Evolutionary conservation across 163 green algal species (phyloP), one percentile per base, ranked within the genome.

Genomic region (Prototheca wickerhamii): DNA sequence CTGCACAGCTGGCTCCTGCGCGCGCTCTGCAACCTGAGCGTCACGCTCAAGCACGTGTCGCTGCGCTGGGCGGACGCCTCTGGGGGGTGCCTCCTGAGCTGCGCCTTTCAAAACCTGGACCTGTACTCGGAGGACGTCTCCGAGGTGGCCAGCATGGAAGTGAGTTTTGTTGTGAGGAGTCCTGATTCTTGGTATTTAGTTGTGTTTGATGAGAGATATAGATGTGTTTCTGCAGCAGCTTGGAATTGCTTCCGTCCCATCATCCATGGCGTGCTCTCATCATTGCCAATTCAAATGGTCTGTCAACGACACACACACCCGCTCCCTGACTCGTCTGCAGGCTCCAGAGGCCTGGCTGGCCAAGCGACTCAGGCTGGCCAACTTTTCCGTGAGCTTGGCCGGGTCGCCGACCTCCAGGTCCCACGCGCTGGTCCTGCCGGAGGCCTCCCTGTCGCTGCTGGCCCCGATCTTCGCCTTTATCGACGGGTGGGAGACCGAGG

Each of bases 331-430:
- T n/a, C n/a, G n/a, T n/a, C n/a, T n/a, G n/a, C n/a, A n/a, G n/a
- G n/a, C n/a, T n/a, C 58, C 70, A 0, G 67, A 80, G 29, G 55
- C 63, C 10, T 83, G 76, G 76, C 63, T 83, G 43, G 76, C 74
- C 51, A 83, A 81, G 53, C 34, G 56, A 12, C 42, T 68, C 26
- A 64, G 60, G 21, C 50, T 83, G 7, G 18, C 35, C 3, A 62
- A 71, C 33, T 30, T 70, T 20, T 61, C 37, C n/a, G 8, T 81
- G 10, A 70, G 52, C 15, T 23, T 80, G 69, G 69, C 75, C 18
- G 37, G 69, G 42, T 26, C 37, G 37, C 10, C 37, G 37, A 57
- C 37, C 8, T 50, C n/a, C 40, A 17, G 33, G 2, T 12, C 3
- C 30, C 37, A 4, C n/a, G 33, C 31, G 54, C 34, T 21, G 34